phyloP scores from a whole-genome alignment of 305 asterid genomes.

The Fraxinus albicans region DNA sequence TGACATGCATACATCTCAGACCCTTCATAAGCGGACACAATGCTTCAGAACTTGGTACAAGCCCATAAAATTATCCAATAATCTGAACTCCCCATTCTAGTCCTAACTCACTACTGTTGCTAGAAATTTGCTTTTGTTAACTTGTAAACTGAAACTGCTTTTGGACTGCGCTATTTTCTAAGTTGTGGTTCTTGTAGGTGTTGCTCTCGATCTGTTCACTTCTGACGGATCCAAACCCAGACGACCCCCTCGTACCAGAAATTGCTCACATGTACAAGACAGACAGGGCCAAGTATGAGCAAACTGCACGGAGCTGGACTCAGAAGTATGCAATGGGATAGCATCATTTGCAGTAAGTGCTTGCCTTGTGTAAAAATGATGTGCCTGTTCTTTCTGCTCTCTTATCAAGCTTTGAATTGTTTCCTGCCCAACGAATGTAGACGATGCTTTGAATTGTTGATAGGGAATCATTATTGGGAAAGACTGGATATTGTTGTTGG shows the following conservation, averaged over 20 bases:
- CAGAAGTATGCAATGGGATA: slow-evolving; percentile 81
- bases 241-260: slow-evolving; percentile 70
- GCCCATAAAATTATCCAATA: not conserved
- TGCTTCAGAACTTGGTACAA: not conserved
- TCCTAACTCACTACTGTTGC: not conserved
- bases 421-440: not conserved
- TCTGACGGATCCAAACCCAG: slow-evolving; percentile 72
- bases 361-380: not conserved
- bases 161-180: not conserved
- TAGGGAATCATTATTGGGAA: not conserved
- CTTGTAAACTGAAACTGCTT: not conserved
- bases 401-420: slow-evolving; percentile 1
- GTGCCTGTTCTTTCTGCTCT: not conserved
- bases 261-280: slow-evolving; percentile 80
- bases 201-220: slow-evolving; percentile 67
- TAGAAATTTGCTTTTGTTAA: not conserved
- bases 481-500: not conserved
- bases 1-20: not conserved
- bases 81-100: not conserved
- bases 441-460: not conserved
- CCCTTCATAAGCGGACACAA: not conserved
- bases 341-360: not conserved
- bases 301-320: slow-evolving; percentile 79
- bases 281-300: slow-evolving; percentile 65
- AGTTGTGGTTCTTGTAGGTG: slow-evolving; percentile 39